phyloP scores from a whole-genome alignment of 371 early-diverging fungal species.

The Sporodiniella umbellata region DNA sequence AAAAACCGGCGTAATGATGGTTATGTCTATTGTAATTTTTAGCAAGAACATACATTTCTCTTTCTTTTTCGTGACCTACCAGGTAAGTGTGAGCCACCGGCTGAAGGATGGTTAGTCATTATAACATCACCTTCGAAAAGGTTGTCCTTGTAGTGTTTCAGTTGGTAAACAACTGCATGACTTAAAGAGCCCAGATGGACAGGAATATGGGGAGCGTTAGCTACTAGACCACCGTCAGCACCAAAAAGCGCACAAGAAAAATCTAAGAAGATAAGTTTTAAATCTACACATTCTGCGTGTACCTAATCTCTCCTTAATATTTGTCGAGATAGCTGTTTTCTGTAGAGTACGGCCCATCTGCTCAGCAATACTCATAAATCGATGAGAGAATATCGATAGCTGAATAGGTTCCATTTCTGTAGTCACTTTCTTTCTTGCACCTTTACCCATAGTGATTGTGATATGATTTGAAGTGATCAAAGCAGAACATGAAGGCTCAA shows the following conservation, averaged over 20 bases:
- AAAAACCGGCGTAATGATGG: conserved; percentile 97
- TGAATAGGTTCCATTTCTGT: conserved; percentile 80
- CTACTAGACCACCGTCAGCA: conserved; percentile 86
- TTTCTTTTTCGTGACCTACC: conserved; percentile 18
- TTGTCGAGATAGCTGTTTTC: conserved; percentile 93
- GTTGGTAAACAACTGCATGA: conserved; percentile 91
- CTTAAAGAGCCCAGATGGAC: conserved; percentile 94
- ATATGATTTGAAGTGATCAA: conserved; percentile 76
- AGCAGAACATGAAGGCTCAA: conserved; percentile 80
- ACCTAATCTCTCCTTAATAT: conserved; percentile 89
- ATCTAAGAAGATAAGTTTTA: conserved; percentile 48
- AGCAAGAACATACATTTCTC: neutral
- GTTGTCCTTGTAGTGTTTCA: conserved; percentile 63
- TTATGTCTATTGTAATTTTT: conserved; percentile 61
- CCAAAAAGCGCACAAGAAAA: conserved; percentile 97
- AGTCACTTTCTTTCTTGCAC: conserved; percentile 41
- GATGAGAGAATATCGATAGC: conserved; percentile 89
- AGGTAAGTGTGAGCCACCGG: conserved; percentile 95
- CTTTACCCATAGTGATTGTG: conserved; percentile 63
- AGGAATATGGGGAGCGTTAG: conserved; percentile 93
- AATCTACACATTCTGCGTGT: no score
- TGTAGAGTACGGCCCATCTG: conserved; percentile 96
- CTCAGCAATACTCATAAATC: conserved; percentile 97
- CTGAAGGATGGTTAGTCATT: conserved; percentile 94
- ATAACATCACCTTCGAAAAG: conserved; percentile 88